A percentile compares a stretch with the other conserved stretches of the same genome.
phyloP scores from a whole-genome alignment of 2,329 filamentous ascomycete species.

The Verticillium longisporum region DNA sequence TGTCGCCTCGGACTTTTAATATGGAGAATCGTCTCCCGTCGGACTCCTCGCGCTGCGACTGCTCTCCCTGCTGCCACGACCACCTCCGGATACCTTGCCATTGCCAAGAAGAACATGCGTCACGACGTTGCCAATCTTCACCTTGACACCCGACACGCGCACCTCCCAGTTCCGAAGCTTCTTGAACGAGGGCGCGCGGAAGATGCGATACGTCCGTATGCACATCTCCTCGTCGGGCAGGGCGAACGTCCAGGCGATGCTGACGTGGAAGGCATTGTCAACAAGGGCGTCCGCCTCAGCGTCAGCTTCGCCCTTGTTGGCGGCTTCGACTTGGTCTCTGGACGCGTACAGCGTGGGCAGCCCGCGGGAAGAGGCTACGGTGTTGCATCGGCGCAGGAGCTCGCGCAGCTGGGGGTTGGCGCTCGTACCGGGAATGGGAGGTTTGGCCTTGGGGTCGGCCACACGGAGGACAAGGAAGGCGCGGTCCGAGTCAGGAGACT shows the following conservation, averaged over 20 bases:
- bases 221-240: slow-evolving; percentile 38
- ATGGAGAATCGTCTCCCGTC: neutral
- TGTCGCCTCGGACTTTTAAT: too few relatives aligned
- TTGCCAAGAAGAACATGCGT: slow-evolving; percentile 36
- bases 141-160: slow-evolving; percentile 56
- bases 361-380: slow-evolving; percentile 46
- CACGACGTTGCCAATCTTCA: slow-evolving; percentile 68
- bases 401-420: slow-evolving; percentile 47
- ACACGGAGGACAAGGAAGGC: slow-evolving; percentile 80
- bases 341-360: slow-evolving; percentile 64
- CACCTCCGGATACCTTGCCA: neutral
- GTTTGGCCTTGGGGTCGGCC: slow-evolving; percentile 7
- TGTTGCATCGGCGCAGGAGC: slow-evolving; percentile 64
- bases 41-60: neutral
- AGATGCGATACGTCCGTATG: slow-evolving; percentile 25
- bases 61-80: neutral
- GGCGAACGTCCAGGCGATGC: slow-evolving; percentile 75
- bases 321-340: neutral
- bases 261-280: slow-evolving; percentile 69
- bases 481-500: slow-evolving; percentile 53
- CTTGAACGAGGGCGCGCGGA: slow-evolving; percentile 13
- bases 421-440: slow-evolving; percentile 17
- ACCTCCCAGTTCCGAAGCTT: slow-evolving; percentile 38
- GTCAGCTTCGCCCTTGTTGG: slow-evolving; percentile 11
- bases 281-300: slow-evolving; percentile 12